phyloP scores from a whole-genome alignment of 352 stramenopile genomes.

The Pythium insidiosum region DNA sequence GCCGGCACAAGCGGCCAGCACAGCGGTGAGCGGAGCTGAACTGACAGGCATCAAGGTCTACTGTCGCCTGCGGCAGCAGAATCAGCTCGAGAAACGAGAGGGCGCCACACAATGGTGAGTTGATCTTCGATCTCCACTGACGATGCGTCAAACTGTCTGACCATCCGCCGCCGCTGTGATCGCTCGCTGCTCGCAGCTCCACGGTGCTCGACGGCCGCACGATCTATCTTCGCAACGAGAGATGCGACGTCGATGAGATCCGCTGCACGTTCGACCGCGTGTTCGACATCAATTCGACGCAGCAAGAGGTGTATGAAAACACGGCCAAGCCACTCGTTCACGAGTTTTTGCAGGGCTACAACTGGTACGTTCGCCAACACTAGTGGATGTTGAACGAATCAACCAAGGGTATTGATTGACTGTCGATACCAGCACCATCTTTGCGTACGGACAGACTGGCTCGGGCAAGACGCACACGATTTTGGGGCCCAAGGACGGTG shows the following conservation, averaged over 20 bases:
- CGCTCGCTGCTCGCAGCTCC: conserved; percentile 21
- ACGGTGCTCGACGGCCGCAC: conserved; percentile 51
- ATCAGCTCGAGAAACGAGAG: conserved; percentile 58
- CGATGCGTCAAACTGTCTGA: no score
- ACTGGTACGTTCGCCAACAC: conserved; percentile 31
- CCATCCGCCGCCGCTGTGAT: no score
- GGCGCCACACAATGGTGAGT: conserved; percentile 46
- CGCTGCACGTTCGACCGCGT: conserved; percentile 68
- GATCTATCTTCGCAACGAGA: conserved; percentile 54
- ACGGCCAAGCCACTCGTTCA: conserved; percentile 54
- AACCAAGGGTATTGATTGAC: no score
- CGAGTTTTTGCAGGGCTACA: conserved; percentile 66
- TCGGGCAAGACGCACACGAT: conserved; percentile 70
- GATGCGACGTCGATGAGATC: conserved; percentile 65
- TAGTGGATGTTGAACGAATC: no score
- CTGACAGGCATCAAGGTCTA: conserved; percentile 61
- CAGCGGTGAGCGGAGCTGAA: background rate
- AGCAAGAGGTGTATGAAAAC: conserved; percentile 64
- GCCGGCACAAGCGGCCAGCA: no score
- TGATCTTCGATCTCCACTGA: no score
- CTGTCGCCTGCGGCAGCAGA: conserved; percentile 72
- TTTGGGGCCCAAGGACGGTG: conserved; percentile 53
- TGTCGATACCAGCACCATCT: conserved; percentile 38
- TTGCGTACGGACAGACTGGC: conserved; percentile 43
- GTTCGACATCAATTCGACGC: conserved; percentile 45